phyloP scores from a whole-genome alignment of 169 alveolate genomes.

The Perkinsus olseni region DNA sequence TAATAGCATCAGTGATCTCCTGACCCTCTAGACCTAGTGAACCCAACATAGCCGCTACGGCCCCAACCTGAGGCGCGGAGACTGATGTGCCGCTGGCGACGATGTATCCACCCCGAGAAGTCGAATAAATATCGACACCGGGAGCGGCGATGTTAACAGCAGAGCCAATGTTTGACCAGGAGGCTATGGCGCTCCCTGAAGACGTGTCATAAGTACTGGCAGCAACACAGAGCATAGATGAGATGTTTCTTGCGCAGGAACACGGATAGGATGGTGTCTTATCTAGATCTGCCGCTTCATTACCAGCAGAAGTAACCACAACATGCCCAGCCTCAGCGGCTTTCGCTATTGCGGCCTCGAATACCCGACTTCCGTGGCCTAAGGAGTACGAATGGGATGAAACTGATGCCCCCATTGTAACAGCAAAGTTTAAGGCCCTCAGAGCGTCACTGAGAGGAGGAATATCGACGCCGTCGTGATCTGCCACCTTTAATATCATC shows the following conservation, averaged over 20 bases:
- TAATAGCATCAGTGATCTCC: too few relatives aligned
- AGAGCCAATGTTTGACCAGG: slow-evolving; percentile 23
- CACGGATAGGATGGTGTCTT: slow-evolving; percentile 26
- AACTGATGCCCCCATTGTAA: slow-evolving; percentile 27
- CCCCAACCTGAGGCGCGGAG: slow-evolving; percentile 33
- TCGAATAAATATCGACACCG: slow-evolving; percentile 31
- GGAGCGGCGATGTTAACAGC: slow-evolving; percentile 36
- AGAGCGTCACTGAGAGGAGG: slow-evolving; percentile 28
- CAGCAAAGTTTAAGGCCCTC: slow-evolving; percentile 30
- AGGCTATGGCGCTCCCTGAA: not conserved
- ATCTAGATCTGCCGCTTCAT: slow-evolving; percentile 18
- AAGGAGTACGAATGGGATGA: slow-evolving; percentile 16
- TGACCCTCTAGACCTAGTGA: not conserved
- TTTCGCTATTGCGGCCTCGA: slow-evolving; percentile 21
- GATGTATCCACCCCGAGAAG: slow-evolving; percentile 16
- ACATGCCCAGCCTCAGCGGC: slow-evolving; percentile 23
- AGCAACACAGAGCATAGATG: slow-evolving; percentile 30
- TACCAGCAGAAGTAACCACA: slow-evolving; percentile 33
- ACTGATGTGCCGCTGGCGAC: slow-evolving; percentile 21
- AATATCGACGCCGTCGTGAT: slow-evolving; percentile 24
- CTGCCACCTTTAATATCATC: slow-evolving; percentile 22
- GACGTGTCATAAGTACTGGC: slow-evolving; percentile 9
- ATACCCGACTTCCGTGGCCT: slow-evolving; percentile 17
- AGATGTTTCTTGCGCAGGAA: slow-evolving; percentile 13
- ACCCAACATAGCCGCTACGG: slow-evolving; percentile 6